Evolutionary conservation across 345 rosid genomes (phyloP).

Genomic region (Syzygium jambos): DNA sequence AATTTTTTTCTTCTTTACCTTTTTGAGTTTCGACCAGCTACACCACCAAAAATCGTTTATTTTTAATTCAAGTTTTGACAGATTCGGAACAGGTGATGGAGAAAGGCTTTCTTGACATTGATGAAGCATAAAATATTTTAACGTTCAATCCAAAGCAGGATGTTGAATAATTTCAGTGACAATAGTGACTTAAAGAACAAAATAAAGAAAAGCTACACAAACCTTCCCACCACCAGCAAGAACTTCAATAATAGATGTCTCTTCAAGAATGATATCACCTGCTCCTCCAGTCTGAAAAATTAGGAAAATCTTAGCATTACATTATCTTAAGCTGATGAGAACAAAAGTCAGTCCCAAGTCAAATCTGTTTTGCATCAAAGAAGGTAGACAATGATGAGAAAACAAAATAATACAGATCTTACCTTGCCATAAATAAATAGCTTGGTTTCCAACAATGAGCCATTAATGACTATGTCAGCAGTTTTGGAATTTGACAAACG

Average conservation of each 20-base stretch:
- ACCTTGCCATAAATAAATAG: constrained; percentile 80
- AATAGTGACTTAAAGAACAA: background rate
- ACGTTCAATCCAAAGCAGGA: background rate
- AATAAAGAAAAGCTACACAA: constrained; percentile 15
- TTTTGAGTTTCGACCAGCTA: background rate
- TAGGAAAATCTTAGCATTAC: background rate
- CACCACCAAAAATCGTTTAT: background rate
- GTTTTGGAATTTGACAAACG: constrained; percentile 37
- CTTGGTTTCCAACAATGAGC: constrained; percentile 71
- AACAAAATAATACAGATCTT: constrained; percentile 14
- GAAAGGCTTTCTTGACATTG: background rate
- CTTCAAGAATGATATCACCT: constrained; percentile 41
- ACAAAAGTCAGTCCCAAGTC: background rate
- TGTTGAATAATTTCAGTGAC: background rate
- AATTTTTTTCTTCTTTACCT: background rate
- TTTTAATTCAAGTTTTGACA: background rate
- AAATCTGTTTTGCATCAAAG: background rate
- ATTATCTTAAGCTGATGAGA: background rate
- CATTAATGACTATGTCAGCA: constrained; percentile 78
- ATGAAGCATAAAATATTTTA: background rate
- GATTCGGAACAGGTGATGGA: background rate
- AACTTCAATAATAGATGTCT: constrained; percentile 65
- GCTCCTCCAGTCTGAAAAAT: constrained; percentile 41
- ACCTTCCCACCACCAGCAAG: constrained; percentile 96
- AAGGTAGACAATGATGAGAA: background rate